Evolutionary conservation across 139 green algal species (phyloP), one percentile per base, ranked within the genome.

Genomic region (Tetraselmis chui): DNA sequence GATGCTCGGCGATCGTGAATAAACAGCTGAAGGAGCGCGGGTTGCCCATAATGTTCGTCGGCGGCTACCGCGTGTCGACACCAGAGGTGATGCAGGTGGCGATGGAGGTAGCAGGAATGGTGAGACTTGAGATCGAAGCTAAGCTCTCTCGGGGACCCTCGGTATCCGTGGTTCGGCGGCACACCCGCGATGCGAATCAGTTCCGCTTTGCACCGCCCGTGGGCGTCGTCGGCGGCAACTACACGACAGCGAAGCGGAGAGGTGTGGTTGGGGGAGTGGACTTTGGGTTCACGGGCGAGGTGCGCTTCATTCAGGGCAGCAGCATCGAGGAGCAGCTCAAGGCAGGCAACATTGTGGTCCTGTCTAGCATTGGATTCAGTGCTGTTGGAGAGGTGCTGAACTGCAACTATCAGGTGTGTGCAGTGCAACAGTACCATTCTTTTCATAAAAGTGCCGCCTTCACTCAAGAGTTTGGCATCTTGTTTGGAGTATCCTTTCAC

Each of bases 231-330:
- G 91, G 82, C 59, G 96, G 96, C 78, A 99, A 99, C 88, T 99
- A 93, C 81, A 89, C 98, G 28, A 91, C 89, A 0, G 95, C 95
- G 28, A 97, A 96, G 87, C 89, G 95, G 26, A 82, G 92, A 0
- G 96, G 96, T 11, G 88, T 98, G 24, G 86, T 99, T 0, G 89
- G 97, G 30, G 96, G 96, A 5, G 88, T 98, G 0, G 95, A 99
- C 88, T 99, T 95, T 87, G 91, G 90, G 22, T 88, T 87, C 75
- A 97, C 94, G 0, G 95, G 95, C 24, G 90, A 95, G 88, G 93
- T 99, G 23, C 93, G 93, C 25, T 94, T 92, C 79, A 87, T 98
- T 79, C 88, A 96, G 58, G 85, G 83, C 30, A 87, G 91, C 28
- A 89, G 88, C 26, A 94, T 99, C 79, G 67, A 84, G 28, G 79